Percentiles rank a stretch among this genome's conserved stretches.
These are phyloP conservation scores for Cutaneotrichosporon spelunceum DNA, from an alignment of 1,284 basidiomycete genomes.

Conservation along the genomic window DNA sequence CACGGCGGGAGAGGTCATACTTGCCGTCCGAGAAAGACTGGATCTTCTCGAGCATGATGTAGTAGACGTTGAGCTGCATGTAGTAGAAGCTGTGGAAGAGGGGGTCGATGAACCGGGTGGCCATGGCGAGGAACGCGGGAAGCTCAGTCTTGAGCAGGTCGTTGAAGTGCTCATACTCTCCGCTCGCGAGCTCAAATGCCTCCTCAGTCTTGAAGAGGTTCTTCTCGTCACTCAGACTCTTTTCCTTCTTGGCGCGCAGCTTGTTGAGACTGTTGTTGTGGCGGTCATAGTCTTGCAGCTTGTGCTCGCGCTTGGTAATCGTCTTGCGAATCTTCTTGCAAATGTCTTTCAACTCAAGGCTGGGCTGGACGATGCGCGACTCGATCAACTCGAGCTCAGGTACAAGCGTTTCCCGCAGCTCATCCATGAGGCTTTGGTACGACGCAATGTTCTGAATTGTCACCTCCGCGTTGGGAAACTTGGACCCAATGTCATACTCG, in stretches of 20 bases:
- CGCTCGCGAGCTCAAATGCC: slow-evolving; percentile 91
- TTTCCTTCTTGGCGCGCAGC: slow-evolving; percentile 95
- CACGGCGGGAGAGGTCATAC: slow-evolving; percentile 68
- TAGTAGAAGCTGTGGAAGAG: slow-evolving; percentile 98
- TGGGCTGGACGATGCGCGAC: slow-evolving; percentile 75
- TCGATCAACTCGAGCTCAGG: slow-evolving; percentile 97
- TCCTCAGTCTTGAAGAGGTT: slow-evolving; percentile 95
- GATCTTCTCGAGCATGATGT: slow-evolving; percentile 88
- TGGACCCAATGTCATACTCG: slow-evolving; percentile 76
- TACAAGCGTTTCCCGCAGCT: slow-evolving; percentile 69
- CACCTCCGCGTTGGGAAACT: slow-evolving; percentile 71
- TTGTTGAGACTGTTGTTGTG: slow-evolving; percentile 95
- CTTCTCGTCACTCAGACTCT: slow-evolving; percentile 88
- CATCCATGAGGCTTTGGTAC: slow-evolving; percentile 74
- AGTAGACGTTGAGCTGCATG: slow-evolving; percentile 98
- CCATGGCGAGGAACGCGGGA: slow-evolving; percentile 82
- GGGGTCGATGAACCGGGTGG: slow-evolving; percentile 88
- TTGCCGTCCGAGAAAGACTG: slow-evolving; percentile 80
- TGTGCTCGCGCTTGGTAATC: slow-evolving; percentile 94
- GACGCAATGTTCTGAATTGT: slow-evolving; percentile 74
- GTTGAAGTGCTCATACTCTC: slow-evolving; percentile 97
- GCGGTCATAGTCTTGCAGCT: slow-evolving; percentile 93
- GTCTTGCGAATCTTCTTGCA: slow-evolving; percentile 90
- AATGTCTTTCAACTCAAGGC: slow-evolving; percentile 81
- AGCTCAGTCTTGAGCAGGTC: slow-evolving; percentile 86